phyloP scores from a whole-genome alignment of 805 yeast species.

The Cyberlindnera maritima region DNA sequence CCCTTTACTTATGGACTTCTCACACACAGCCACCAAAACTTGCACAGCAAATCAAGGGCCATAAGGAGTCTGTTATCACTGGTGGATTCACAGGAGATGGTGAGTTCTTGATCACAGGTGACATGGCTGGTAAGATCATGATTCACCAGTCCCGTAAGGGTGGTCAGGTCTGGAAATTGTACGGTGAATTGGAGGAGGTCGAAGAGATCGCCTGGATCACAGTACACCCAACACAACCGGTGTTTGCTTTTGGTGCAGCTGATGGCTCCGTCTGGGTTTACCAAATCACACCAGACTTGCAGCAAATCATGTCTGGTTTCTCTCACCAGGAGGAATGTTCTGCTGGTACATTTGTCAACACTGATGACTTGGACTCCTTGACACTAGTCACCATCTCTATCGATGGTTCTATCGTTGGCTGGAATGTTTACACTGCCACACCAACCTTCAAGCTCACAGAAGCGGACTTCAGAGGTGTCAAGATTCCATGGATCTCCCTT shows the following conservation, averaged over 20 bases:
- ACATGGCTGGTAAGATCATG: conserved; percentile 87
- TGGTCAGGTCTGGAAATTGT: conserved; percentile 79
- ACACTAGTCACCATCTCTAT: conserved; percentile 74
- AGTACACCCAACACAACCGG: conserved; percentile 73
- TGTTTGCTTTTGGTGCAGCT: conserved; percentile 87
- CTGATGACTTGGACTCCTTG: conserved; percentile 54
- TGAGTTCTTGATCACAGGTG: conserved; percentile 78
- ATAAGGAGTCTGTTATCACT: conserved; percentile 82
- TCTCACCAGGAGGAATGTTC: conserved; percentile 81
- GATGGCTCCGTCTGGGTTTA: conserved; percentile 97
- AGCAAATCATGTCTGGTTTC: conserved; percentile 74
- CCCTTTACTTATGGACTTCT: conserved; percentile 89
- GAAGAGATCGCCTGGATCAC: conserved; percentile 86
- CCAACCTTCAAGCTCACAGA: conserved; percentile 65
- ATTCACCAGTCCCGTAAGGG: conserved; percentile 69
- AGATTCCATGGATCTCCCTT: conserved; percentile 87
- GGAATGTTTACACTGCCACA: conserved; percentile 84
- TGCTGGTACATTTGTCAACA: conserved; percentile 69
- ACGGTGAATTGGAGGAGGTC: conserved; percentile 75
- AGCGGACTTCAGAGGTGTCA: conserved; percentile 65
- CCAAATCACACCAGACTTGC: conserved; percentile 60
- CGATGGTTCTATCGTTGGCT: conserved; percentile 81
- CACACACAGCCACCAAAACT: conserved; percentile 81
- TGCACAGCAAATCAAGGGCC: conserved; percentile 74
- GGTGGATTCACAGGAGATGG: conserved; percentile 88